These are phyloP conservation scores for Rhizophagus sp. DNA, from an alignment of 192 early-diverging fungal species.

Conservation along the genomic window DNA sequence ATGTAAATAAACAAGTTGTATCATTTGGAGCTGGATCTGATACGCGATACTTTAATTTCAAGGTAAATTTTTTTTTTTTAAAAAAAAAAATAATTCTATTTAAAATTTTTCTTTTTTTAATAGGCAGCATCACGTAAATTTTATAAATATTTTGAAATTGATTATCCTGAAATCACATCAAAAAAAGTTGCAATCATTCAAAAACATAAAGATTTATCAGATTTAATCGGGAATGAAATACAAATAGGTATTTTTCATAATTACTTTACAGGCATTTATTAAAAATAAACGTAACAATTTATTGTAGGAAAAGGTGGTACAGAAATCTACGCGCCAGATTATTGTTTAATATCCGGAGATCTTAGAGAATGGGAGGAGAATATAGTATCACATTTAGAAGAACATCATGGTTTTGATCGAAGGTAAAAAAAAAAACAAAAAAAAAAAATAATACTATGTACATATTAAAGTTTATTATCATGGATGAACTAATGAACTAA, in stretches of 20 bases:
- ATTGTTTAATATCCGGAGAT: constrained; percentile 79
- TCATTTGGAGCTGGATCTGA: constrained; percentile 90
- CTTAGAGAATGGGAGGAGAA: constrained; percentile 63
- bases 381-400: constrained; percentile 61
- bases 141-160: constrained; percentile 83
- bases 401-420: constrained; percentile 52
- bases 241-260: constrained; percentile 1
- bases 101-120: not conserved
- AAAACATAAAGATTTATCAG: constrained; percentile 39
- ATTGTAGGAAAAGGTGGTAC: constrained; percentile 62
- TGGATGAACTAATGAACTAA: not conserved
- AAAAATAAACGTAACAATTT: not conserved
- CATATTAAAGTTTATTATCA: not conserved
- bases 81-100: no score
- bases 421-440: constrained; percentile 53
- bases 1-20: constrained; percentile 74
- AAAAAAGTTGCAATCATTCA: constrained; percentile 75
- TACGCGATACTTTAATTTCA: constrained; percentile 84
- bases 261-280: not conserved
- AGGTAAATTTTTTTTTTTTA: constrained; percentile 41
- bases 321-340: constrained; percentile 68
- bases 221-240: constrained; percentile 40
- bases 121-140: constrained; percentile 21
- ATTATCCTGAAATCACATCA: constrained; percentile 85
- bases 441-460: not conserved